These are phyloP conservation scores for Metschnikowia vanudenii DNA, from an alignment of 805 yeast genomes.

Conservation along the genomic window DNA sequence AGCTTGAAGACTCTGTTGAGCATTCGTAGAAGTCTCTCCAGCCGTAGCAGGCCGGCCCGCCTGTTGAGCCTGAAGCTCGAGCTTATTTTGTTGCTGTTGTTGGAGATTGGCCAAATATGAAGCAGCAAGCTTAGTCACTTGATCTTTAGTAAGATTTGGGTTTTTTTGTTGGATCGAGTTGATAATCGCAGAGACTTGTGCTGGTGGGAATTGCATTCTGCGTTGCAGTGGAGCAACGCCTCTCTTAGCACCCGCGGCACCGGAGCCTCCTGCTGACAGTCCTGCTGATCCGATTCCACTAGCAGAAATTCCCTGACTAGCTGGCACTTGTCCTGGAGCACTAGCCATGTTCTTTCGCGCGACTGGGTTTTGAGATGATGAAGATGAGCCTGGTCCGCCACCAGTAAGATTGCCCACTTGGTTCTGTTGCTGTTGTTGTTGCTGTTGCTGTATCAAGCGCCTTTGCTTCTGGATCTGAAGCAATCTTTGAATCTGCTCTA, in stretches of 20 bases:
- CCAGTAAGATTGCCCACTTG: background rate
- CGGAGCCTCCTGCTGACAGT: background rate
- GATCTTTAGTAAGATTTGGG: constrained; percentile 60
- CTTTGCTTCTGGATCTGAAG: constrained; percentile 53
- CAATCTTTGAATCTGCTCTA: constrained; percentile 59
- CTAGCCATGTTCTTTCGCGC: constrained; percentile 1
- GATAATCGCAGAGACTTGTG: constrained; percentile 64
- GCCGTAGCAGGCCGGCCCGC: constrained; percentile 14
- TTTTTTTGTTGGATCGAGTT: constrained; percentile 64
- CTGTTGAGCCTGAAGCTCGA: constrained; percentile 13
- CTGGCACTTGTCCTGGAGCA: background rate
- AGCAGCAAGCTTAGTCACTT: constrained; percentile 65
- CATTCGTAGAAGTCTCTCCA: constrained; percentile 10
- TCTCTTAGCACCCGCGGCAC: constrained; percentile 6
- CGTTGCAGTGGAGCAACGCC: constrained; percentile 23
- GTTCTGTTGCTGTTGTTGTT: constrained; percentile 35
- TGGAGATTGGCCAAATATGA: constrained; percentile 59
- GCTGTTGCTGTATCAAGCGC: constrained; percentile 39
- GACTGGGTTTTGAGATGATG: constrained; percentile 3
- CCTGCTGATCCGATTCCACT: background rate
- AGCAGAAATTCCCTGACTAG: background rate
- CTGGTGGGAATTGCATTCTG: constrained; percentile 50
- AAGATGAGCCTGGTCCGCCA: background rate
- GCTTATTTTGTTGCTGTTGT: constrained; percentile 46
- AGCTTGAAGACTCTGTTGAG: constrained; percentile 14